Conservation (phyloP, 108 stramenopile genomes). For the Nitzschia palea region DNA sequence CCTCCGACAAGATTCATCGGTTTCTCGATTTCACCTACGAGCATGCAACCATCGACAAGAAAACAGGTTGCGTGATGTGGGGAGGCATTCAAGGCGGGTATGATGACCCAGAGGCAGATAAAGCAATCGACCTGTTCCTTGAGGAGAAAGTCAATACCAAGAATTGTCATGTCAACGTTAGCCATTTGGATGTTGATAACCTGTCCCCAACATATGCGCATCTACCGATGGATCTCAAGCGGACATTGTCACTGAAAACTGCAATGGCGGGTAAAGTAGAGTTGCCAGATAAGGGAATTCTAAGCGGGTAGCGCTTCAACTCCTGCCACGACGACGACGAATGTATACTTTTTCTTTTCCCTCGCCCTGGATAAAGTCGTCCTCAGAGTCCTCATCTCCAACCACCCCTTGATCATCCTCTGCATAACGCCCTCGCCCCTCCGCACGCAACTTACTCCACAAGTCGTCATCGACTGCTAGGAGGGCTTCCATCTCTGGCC, state of each 20-base stretch:
- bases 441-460: conserved; percentile 30
- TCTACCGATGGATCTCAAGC: conserved; percentile 13
- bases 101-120: conserved; percentile 37
- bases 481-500: conserved; percentile 39
- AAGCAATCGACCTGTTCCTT: conserved; percentile 23
- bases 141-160: conserved; percentile 12
- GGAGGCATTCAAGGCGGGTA: conserved; percentile 60
- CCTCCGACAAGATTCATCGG: conserved; percentile 61
- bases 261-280: conserved; percentile 41
- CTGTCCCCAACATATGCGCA: conserved; percentile 43
- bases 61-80: conserved; percentile 49
- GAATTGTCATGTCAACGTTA: neutral
- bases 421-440: neutral
- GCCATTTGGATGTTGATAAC: neutral
- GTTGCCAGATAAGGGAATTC: conserved; percentile 16
- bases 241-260: conserved; percentile 16
- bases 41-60: conserved; percentile 52
- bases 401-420: neutral
- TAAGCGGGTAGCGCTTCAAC: conserved; percentile 10
- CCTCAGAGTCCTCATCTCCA: neutral
- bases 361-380: neutral
- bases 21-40: conserved; percentile 82
- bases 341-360: neutral
- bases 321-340: no score
- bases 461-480: conserved; percentile 49